phyloP scores from a whole-genome alignment of 228 moss, liverwort and hornwort genomes.

The Sphagnum magellanicum region DNA sequence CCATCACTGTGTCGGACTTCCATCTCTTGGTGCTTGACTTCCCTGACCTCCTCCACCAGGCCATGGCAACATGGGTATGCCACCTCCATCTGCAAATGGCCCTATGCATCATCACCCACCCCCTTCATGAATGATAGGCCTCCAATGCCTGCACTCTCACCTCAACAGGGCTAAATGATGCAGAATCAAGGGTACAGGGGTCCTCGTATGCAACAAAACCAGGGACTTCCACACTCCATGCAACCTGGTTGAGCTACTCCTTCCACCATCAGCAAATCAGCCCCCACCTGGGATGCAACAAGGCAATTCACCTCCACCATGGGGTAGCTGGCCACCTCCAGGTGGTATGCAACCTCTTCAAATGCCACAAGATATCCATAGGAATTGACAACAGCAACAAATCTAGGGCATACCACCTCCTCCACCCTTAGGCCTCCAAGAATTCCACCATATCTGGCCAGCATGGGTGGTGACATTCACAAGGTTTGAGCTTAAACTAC shows the following conservation, averaged over 20 bases:
- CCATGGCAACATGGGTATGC: constrained; percentile 69
- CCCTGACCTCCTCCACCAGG: constrained; percentile 56
- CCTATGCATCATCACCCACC: constrained; percentile 58
- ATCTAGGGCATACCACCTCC: constrained; percentile 53
- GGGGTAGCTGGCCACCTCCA: constrained; percentile 72
- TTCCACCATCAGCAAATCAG: constrained; percentile 54
- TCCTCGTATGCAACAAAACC: constrained; percentile 27
- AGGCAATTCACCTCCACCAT: constrained; percentile 52
- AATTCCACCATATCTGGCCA: constrained; percentile 63
- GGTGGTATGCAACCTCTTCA: constrained; percentile 51
- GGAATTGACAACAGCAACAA: constrained; percentile 40
- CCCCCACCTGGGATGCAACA: constrained; percentile 46
- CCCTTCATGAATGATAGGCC: constrained; percentile 67
- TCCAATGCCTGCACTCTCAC: constrained; percentile 61
- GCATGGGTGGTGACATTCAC: constrained; percentile 18
- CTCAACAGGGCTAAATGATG: constrained; percentile 69
- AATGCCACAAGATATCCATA: constrained; percentile 47
- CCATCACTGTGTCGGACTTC: constrained; percentile 80
- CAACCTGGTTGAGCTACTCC: constrained; percentile 46
- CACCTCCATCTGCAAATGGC: constrained; percentile 51
- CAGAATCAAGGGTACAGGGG: constrained; percentile 74
- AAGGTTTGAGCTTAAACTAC: too few species aligned
- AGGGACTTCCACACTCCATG: constrained; percentile 51
- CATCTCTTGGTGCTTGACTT: constrained; percentile 79
- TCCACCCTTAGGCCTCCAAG: constrained; percentile 51